Percentiles rank a stretch among this genome's conserved stretches.
Evolutionary conservation across 441 rosid species (phyloP).

Genomic region (Adansonia rubrostipa): DNA sequence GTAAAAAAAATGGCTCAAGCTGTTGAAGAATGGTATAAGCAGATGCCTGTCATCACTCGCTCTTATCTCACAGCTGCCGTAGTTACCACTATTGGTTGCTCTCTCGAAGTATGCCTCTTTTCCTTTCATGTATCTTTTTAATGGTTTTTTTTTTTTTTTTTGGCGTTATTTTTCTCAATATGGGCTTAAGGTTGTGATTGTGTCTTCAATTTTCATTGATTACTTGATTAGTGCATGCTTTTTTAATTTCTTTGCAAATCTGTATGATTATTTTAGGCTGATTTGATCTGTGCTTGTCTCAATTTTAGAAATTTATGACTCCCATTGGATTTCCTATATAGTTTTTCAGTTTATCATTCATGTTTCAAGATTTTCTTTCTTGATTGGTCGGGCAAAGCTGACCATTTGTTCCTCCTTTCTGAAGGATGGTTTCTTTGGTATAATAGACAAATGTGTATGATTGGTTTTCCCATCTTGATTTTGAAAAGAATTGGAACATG

Average conservation of each 20-base stretch:
- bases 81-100: conserved; percentile 92
- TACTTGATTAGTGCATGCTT: background rate
- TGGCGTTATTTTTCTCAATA: background rate
- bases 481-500: background rate
- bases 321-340: conserved; percentile 4
- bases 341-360: background rate
- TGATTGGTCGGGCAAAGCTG: background rate
- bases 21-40: conserved; percentile 98
- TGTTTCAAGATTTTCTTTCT: background rate
- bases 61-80: conserved; percentile 95
- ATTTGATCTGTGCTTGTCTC: conserved; percentile 25
- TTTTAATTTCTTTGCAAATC: conserved; percentile 12
- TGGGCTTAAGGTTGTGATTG: background rate
- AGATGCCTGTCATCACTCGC: conserved; percentile 98
- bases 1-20: conserved; percentile 81
- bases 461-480: conserved; percentile 5
- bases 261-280: conserved; percentile 26
- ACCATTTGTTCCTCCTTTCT: background rate
- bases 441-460: conserved; percentile 1
- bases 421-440: background rate
- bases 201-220: conserved; percentile 5
- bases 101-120: conserved; percentile 68
- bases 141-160: background rate
- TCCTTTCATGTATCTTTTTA: background rate
- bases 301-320: conserved; percentile 14